These are phyloP conservation scores for Ophiostoma himal-ulmi DNA, from an alignment of 2,329 filamentous ascomycete genomes.

Conservation along the genomic window DNA sequence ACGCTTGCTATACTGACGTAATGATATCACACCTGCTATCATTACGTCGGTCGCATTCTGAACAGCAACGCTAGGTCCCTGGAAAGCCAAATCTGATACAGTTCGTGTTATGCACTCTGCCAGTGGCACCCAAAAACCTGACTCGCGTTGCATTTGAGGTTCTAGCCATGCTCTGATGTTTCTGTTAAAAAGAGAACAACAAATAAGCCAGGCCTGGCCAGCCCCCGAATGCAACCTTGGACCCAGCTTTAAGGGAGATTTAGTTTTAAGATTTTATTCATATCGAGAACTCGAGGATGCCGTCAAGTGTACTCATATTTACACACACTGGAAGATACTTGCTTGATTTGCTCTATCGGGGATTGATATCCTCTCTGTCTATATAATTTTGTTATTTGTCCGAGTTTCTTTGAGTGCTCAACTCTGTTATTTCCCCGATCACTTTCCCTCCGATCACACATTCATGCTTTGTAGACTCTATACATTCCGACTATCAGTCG, in stretches of 20 bases:
- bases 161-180: not conserved
- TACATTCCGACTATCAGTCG: not conserved
- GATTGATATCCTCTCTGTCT: not conserved
- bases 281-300: not conserved
- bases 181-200: not conserved
- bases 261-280: not conserved
- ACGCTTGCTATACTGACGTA: not conserved
- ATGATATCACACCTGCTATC: conserved; percentile 8
- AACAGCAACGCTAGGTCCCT: conserved; percentile 4
- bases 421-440: not conserved
- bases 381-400: not conserved
- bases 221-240: not conserved
- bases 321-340: not conserved
- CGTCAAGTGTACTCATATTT: not conserved
- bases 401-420: not conserved
- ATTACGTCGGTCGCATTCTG: conserved; percentile 12
- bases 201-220: not conserved
- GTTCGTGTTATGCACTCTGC: not conserved
- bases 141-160: not conserved
- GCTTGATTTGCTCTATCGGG: not conserved
- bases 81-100: not conserved
- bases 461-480: not conserved
- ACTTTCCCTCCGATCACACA: not conserved
- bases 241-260: not conserved
- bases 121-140: not conserved